Evolutionary conservation across 2,329 filamentous ascomycete genomes (phyloP).

Genomic region (Scorias spongiosa): DNA sequence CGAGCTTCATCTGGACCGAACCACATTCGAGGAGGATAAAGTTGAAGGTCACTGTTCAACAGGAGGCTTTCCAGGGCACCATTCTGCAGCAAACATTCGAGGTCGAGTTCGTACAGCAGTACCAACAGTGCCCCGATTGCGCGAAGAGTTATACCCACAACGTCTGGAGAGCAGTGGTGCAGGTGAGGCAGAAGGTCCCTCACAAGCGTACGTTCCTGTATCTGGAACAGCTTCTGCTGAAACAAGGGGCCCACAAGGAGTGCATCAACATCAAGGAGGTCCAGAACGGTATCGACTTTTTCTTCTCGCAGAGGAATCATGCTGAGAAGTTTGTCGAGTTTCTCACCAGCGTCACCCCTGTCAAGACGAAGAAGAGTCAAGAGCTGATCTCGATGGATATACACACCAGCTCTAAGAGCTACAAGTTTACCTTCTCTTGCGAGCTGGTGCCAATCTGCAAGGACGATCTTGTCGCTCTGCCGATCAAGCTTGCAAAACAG

Average conservation of each 20-base stretch:
- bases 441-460: slow-evolving; percentile 93
- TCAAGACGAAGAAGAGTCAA: slow-evolving; percentile 69
- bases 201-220: slow-evolving; percentile 80
- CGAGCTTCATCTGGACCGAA: slow-evolving; percentile 95
- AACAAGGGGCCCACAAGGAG: slow-evolving; percentile 79
- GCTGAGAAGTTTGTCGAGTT: slow-evolving; percentile 90
- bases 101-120: slow-evolving; percentile 78
- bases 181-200: slow-evolving; percentile 90
- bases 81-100: slow-evolving; percentile 89
- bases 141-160: slow-evolving; percentile 93
- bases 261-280: slow-evolving; percentile 98
- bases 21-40: slow-evolving; percentile 85
- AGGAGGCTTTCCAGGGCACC: slow-evolving; percentile 48
- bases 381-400: slow-evolving; percentile 87
- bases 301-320: slow-evolving; percentile 76
- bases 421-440: slow-evolving; percentile 85
- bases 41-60: slow-evolving; percentile 88
- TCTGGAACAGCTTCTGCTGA: slow-evolving; percentile 89
- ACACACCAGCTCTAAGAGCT: slow-evolving; percentile 79
- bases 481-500: slow-evolving; percentile 73
- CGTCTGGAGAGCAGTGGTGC: slow-evolving; percentile 84
- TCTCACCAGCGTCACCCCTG: slow-evolving; percentile 63
- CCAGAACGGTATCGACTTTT: slow-evolving; percentile 92
- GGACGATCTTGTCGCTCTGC: slow-evolving; percentile 88
- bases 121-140: slow-evolving; percentile 90